Base-by-base conservation (phyloP, 257 asterid genomes). In the Forsythia suspensa region DNA sequence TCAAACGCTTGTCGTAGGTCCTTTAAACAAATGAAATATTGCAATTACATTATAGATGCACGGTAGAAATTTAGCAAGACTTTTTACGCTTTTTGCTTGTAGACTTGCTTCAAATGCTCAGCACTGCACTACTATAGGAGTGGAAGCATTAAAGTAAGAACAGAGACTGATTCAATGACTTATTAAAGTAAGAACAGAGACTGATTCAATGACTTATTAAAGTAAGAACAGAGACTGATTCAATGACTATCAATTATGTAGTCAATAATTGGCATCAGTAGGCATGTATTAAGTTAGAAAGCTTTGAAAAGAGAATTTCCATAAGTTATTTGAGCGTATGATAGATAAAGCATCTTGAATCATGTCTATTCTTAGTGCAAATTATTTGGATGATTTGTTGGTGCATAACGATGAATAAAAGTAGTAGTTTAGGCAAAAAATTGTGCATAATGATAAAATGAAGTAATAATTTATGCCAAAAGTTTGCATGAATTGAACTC, bases 1-100 rank as follows among this genome's bases (percentile, higher is more conserved):
- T 88, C 95, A 40, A 91, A 86, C 18, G 97, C 97, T 24, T 89
- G 88, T 15, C 70, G 83, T 52, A 94, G 76, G 55, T 92, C 98
- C 99, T 96, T 85, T 77, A 81, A 81, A 59, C 57, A 78, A 82
- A 87, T n/a, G n/a, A 67, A 61, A 78, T 57, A 79, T 0, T 66
- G 70, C 68, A 38, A 75, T 82, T 57, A 55, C 69, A 41, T 57
- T 16, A 48, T 40, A 70, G 84, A 72, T 29, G 34, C 34, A 57
- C 71, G 21, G 15, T 39, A n/a, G 12, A 69, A 55, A 70, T 44
- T 15, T 18, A 39, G 43, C 18, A 21, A 24, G 51, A n/a, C 15
- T 38, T 72, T 37, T 9, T 29, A 34, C 10, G 5, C 46, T 74
- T 65, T 21, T 70, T 39, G n/a, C 8, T 55, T 13, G 24, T 0